Base-by-base conservation (phyloP, 2,329 filamentous ascomycete species). In the Botrytis hyacinthi region DNA sequence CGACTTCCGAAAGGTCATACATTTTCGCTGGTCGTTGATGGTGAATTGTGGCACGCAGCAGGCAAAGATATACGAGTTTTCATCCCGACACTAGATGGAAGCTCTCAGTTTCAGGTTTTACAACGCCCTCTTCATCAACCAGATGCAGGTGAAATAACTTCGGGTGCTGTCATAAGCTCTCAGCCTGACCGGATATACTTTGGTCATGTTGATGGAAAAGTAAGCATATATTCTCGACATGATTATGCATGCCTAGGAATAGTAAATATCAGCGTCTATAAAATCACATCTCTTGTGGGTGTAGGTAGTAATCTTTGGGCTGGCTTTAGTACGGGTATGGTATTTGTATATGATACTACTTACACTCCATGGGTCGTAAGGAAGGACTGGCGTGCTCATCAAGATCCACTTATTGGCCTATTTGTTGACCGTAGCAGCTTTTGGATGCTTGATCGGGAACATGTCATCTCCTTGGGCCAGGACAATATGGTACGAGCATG, bases 341-440 rank as follows among this genome's bases (percentile, higher is more conserved):
- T 97, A 46, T 96, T 94, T 79, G 92, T 98, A 12, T 99, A 98
- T 82, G 95, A 99, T 81, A 92, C 93, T 18, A 88, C 85, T 16
- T 87, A 89, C 44, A 90, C 88, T n/a, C 95, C 95, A 0, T 99
- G 96, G 96, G 87, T 87, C 32, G 90, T 97, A 40, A 91, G 93
- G 83, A 99, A 99, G 82, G 95, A 98, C 80, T 99, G 96, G 95
- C 90, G 91, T 76, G 95, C 94, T 4, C 96, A 98, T 80, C 48
- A 70, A 10, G 92, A 92, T 76, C 93, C 95, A 0, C 91, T 97
- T 12, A 87, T 93, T 65, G 91, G 90, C 73, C 88, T 99, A 74
- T 83, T 93, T 20, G 88, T 92, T 2, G 96, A 99, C 80, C 86
- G 88, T 1, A 93, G 94, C 48, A 94, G 93, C 79, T 90, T 94